Conservation (phyloP, 1,284 basidiomycete species). For the Melampsora medusae region DNA sequence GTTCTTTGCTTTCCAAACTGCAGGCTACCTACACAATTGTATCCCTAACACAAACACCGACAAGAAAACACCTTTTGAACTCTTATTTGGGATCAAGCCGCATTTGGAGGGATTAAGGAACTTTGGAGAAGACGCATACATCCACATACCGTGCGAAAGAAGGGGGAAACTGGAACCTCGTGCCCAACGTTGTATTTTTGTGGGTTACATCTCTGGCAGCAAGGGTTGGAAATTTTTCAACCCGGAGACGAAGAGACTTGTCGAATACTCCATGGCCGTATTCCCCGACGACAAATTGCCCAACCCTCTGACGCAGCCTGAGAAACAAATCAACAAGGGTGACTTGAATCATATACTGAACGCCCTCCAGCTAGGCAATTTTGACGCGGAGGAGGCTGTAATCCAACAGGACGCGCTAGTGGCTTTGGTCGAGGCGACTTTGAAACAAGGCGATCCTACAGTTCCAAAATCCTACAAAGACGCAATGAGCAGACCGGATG, state of each 20-base stretch:
- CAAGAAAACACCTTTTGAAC: background rate
- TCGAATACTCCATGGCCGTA: background rate
- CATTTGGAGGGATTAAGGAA: background rate
- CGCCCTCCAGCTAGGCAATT: background rate
- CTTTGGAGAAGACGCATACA: constrained; percentile 10
- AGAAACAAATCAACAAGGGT: too few relatives aligned
- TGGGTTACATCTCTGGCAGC: background rate
- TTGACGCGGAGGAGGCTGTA: background rate
- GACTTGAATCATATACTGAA: background rate
- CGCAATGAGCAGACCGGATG: background rate
- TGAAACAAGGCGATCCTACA: background rate
- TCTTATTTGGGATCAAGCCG: constrained; percentile 7
- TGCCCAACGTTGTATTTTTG: background rate
- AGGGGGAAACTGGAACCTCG: background rate
- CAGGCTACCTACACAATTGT: background rate
- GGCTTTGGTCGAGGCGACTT: too few relatives aligned
- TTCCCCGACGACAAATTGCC: background rate
- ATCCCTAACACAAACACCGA: background rate
- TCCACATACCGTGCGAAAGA: constrained; percentile 6
- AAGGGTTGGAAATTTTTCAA: constrained; percentile 17
- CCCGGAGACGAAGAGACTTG: background rate
- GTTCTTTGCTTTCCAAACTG: background rate
- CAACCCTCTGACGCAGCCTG: too few relatives aligned
- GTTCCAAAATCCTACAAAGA: background rate
- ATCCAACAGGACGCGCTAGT: background rate